Evolutionary conservation across 2,329 filamentous ascomycete species (phyloP).

Genomic region (Colletotrichum melonis): DNA sequence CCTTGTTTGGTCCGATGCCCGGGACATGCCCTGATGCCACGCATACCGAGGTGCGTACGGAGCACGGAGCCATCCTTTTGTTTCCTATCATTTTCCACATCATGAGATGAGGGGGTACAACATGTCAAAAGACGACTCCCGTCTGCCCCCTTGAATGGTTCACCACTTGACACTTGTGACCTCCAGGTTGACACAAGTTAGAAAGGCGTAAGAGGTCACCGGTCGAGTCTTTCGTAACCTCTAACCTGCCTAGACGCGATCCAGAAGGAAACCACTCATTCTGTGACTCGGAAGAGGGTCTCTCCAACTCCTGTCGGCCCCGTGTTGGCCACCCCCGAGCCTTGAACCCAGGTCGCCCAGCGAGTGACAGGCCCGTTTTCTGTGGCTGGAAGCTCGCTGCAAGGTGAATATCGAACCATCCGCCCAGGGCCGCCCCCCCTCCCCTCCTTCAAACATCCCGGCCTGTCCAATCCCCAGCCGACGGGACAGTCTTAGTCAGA

Average conservation of each 20-base stretch:
- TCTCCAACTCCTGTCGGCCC: constrained; percentile 19
- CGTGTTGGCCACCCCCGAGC: constrained; percentile 4
- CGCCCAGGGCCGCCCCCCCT: not conserved
- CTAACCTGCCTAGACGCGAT: not conserved
- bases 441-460: constrained; percentile 11
- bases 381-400: constrained; percentile 18
- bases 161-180: not conserved
- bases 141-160: not conserved
- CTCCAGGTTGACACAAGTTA: not conserved
- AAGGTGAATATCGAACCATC: constrained; percentile 26
- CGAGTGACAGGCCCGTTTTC: not conserved
- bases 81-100: not conserved
- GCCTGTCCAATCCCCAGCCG: constrained; percentile 7
- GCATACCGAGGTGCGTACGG: not conserved
- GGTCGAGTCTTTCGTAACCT: not conserved
- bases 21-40: not conserved
- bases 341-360: not conserved
- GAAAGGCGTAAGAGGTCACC: not conserved
- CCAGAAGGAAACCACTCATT: constrained; percentile 11
- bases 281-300: constrained; percentile 32
- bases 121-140: not conserved
- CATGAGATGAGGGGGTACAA: not conserved
- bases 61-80: not conserved
- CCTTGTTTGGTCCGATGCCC: not conserved
- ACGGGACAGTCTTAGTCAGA: not conserved